These are phyloP conservation scores for Fraxinus baroniana DNA, from an alignment of 305 asterid genomes.

Conservation along the genomic window DNA sequence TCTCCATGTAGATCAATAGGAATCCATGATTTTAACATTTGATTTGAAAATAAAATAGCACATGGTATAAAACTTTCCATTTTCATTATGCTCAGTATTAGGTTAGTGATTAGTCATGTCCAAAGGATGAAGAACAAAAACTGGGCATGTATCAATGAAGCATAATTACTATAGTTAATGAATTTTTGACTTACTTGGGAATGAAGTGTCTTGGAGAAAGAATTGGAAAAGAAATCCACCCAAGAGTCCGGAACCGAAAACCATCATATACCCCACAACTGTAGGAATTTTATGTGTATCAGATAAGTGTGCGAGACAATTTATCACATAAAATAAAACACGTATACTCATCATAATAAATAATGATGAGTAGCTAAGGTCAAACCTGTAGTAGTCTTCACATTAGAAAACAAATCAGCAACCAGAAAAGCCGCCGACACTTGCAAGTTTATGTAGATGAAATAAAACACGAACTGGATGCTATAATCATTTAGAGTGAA, in stretches of 20 bases:
- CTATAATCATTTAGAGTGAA: constrained; percentile 78
- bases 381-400: constrained; percentile 88
- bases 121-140: background rate
- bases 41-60: background rate
- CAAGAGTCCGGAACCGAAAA: constrained; percentile 85
- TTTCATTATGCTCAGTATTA: background rate
- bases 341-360: constrained; percentile 2
- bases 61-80: background rate
- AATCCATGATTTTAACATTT: background rate
- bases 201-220: constrained; percentile 77
- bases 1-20: background rate
- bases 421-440: constrained; percentile 78
- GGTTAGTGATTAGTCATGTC: background rate
- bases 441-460: constrained; percentile 95
- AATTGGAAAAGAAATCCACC: constrained; percentile 85
- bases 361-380: constrained; percentile 9
- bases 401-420: constrained; percentile 74
- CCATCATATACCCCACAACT: constrained; percentile 86
- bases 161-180: background rate
- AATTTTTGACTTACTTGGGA: constrained; percentile 69
- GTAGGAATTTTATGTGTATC: constrained; percentile 28
- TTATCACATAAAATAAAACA: constrained; percentile 1
- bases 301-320: constrained; percentile 6
- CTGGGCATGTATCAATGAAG: background rate
- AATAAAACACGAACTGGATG: constrained; percentile 87